Evolutionary conservation across 2,329 filamentous ascomycete species (phyloP).

Genomic region (Bisporella sp.): DNA sequence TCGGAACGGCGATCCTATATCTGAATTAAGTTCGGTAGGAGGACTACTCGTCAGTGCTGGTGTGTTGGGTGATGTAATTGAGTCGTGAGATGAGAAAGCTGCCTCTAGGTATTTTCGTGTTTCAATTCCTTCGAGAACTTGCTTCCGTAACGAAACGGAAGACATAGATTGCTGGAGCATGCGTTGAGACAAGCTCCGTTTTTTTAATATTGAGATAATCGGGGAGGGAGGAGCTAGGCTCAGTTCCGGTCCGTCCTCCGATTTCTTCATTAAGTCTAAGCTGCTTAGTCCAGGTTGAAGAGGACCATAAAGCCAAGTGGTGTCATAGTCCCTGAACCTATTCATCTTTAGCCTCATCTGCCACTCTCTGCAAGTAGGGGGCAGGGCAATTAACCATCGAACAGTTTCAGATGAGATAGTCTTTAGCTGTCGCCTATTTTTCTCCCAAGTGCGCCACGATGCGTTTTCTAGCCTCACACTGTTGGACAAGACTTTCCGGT

Average conservation of each 20-base stretch:
- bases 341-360: too few relatives aligned
- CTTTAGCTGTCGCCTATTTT: conserved; percentile 76
- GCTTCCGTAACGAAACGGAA: too few relatives aligned
- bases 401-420: conserved; percentile 86
- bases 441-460: conserved; percentile 94
- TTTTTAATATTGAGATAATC: neutral
- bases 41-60: neutral
- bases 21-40: too few relatives aligned
- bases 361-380: too few relatives aligned
- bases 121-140: too few relatives aligned
- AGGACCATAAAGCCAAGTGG: conserved; percentile 63
- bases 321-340: conserved; percentile 28
- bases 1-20: neutral
- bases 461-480: conserved; percentile 73
- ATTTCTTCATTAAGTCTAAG: neutral
- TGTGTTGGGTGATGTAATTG: conserved; percentile 30
- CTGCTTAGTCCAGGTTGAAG: conserved; percentile 30
- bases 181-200: neutral
- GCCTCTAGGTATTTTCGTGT: neutral
- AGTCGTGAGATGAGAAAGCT: neutral
- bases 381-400: conserved; percentile 51
- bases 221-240: neutral
- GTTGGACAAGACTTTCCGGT: conserved; percentile 65
- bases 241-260: neutral
- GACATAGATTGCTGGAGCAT: too few relatives aligned